These are phyloP conservation scores for Xylogone sp. DNA, from an alignment of 2,329 filamentous ascomycete genomes.

Conservation along the genomic window DNA sequence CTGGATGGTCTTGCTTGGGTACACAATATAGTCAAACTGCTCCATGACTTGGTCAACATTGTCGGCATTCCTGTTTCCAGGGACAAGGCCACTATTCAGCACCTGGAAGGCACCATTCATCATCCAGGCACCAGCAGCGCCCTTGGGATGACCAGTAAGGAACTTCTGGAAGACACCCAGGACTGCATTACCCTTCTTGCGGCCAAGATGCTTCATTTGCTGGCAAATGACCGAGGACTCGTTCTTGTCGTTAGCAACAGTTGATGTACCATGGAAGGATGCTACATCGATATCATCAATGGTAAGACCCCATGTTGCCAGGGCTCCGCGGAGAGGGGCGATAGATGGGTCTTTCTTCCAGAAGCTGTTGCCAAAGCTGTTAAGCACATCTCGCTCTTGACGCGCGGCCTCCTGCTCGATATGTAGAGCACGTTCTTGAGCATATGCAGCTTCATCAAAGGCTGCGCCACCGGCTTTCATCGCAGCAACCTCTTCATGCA, in stretches of 20 bases:
- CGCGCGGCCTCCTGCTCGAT: conserved; percentile 84
- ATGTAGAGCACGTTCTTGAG: conserved; percentile 78
- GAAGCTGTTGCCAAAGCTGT: conserved; percentile 95
- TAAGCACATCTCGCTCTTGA: conserved; percentile 89
- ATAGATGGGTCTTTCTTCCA: conserved; percentile 96
- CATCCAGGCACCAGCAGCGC: conserved; percentile 99
- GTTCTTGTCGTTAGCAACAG: conserved; percentile 99
- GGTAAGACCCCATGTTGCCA: conserved; percentile 97
- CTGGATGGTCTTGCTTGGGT: conserved; percentile 91
- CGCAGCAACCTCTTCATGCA: conserved; percentile 87
- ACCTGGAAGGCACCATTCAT: conserved; percentile 97
- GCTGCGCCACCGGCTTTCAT: conserved; percentile 77
- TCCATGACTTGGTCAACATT: conserved; percentile 97
- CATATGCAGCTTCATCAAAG: conserved; percentile 81
- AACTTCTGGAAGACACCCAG: conserved; percentile 99
- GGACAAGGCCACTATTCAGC: conserved; percentile 88
- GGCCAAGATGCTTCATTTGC: conserved; percentile 90
- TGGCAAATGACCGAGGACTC: conserved; percentile 97
- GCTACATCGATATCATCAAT: conserved; percentile 93
- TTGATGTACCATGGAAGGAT: conserved; percentile 98
- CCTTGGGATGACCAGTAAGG: conserved; percentile 97
- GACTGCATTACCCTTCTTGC: conserved; percentile 93
- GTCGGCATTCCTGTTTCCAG: conserved; percentile 96
- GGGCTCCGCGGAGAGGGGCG: conserved; percentile 88
- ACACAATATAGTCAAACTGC: conserved; percentile 96